phyloP scores from a whole-genome alignment of 495 filamentous ascomycete species.

The Podospora sp. region DNA sequence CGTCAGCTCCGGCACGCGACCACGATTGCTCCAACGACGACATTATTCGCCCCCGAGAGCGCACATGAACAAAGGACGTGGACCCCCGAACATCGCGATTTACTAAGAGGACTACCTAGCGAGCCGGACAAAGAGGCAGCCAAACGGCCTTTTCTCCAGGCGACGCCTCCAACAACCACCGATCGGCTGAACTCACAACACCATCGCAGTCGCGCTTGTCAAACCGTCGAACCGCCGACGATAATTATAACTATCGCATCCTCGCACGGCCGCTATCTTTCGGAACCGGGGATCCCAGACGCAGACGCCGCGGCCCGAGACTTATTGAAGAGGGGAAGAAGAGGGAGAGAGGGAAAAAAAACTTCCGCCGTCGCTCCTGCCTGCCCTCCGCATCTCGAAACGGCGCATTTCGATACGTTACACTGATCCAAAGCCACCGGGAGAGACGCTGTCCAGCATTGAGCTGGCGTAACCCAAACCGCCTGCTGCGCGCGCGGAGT shows the following conservation, averaged over 20 bases:
- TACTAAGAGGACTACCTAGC: background rate
- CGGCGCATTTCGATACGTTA: slow-evolving; percentile 31
- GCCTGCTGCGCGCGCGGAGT: slow-evolving; percentile 29
- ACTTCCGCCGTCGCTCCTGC: slow-evolving; percentile 17
- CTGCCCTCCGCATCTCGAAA: slow-evolving; percentile 17
- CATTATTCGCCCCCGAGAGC: background rate
- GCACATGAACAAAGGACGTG: background rate
- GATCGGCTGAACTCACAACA: slow-evolving; percentile 4
- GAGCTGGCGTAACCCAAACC: slow-evolving; percentile 34
- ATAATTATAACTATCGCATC: slow-evolving; percentile 1
- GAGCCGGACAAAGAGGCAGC: slow-evolving; percentile 2
- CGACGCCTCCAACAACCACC: background rate
- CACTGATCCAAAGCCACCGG: slow-evolving; percentile 38
- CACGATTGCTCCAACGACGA: slow-evolving; percentile 18
- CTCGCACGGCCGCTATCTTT: background rate
- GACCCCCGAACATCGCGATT: background rate
- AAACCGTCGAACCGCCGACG: slow-evolving; percentile 1
- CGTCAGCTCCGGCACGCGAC: slow-evolving; percentile 13
- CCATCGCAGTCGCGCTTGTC: slow-evolving; percentile 7
- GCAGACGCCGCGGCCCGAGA: slow-evolving; percentile 13
- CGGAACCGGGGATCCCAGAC: slow-evolving; percentile 2
- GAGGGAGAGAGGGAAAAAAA: slow-evolving; percentile 8
- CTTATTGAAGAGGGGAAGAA: slow-evolving; percentile 14
- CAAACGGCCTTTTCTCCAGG: slow-evolving; percentile 5
- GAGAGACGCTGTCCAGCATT: slow-evolving; percentile 23